Percentiles rank a stretch among this genome's conserved stretches.
Evolutionary conservation across 2,329 filamentous ascomycete genomes (phyloP).

Genomic region (Trichoderma koningii): DNA sequence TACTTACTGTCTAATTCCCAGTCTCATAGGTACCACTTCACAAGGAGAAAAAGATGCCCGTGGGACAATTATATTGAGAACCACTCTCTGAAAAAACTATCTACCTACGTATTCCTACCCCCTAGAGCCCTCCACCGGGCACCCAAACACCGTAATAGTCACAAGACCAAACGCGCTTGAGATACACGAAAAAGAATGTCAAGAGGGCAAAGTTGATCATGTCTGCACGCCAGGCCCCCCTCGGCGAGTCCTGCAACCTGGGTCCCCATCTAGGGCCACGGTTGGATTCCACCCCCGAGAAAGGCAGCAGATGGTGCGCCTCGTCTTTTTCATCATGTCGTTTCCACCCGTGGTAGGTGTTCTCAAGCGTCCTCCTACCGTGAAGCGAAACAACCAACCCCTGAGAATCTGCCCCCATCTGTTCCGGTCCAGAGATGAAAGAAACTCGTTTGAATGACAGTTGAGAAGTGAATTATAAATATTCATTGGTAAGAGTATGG

Average conservation of each 20-base stretch:
- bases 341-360: slow-evolving; percentile 2
- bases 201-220: slow-evolving; percentile 4
- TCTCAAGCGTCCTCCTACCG: slow-evolving; percentile 15
- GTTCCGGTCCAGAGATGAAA: slow-evolving; percentile 37
- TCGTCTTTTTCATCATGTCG: slow-evolving; percentile 13
- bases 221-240: slow-evolving; percentile 26
- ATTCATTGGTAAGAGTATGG: slow-evolving; percentile 32
- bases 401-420: slow-evolving; percentile 9
- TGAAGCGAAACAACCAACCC: slow-evolving; percentile 18
- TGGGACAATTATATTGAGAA: slow-evolving; percentile 37
- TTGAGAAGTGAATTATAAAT: slow-evolving; percentile 46
- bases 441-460: slow-evolving; percentile 42
- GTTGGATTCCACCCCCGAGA: slow-evolving; percentile 19
- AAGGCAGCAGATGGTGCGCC: slow-evolving; percentile 17
- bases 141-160: slow-evolving; percentile 6
- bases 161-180: slow-evolving; percentile 19
- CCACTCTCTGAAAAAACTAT: slow-evolving; percentile 38
- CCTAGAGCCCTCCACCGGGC: slow-evolving; percentile 7
- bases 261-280: slow-evolving; percentile 9
- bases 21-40: not conserved
- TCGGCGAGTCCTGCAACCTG: slow-evolving; percentile 13
- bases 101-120: slow-evolving; percentile 28
- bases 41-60: not conserved
- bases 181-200: slow-evolving; percentile 3
- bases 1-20: too few relatives aligned